Evolutionary conservation across 2,329 filamentous ascomycete genomes (phyloP).

Genomic region (Ceratocystis papillata): DNA sequence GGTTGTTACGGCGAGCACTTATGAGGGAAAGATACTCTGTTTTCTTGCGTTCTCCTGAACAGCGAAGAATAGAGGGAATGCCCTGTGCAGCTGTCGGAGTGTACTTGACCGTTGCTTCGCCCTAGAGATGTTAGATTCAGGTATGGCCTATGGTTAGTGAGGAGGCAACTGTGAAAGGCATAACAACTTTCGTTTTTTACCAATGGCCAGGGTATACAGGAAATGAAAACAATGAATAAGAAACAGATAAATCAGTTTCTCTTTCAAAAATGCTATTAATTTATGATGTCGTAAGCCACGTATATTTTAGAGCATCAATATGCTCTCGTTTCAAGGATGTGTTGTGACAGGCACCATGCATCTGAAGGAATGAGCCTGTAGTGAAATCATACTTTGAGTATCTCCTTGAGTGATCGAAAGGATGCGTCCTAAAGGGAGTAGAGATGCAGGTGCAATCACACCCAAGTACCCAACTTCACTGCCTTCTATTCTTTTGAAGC

Average conservation of each 20-base stretch:
- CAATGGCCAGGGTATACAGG: slow-evolving; percentile 8
- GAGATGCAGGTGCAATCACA: slow-evolving; percentile 7
- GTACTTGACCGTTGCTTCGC: slow-evolving; percentile 82
- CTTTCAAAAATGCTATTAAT: background rate
- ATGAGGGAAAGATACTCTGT: slow-evolving; percentile 99
- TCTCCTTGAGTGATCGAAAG: background rate
- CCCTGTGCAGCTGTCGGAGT: slow-evolving; percentile 81
- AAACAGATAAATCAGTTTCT: background rate
- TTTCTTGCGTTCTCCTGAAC: slow-evolving; percentile 26
- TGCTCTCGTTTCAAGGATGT: no score
- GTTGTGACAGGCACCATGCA: background rate
- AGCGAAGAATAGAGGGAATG: slow-evolving; percentile 65
- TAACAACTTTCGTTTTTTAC: slow-evolving; percentile 16
- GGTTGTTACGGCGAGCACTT: slow-evolving; percentile 59
- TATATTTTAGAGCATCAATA: background rate
- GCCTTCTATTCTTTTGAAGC: background rate
- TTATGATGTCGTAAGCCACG: background rate
- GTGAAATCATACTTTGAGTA: background rate
- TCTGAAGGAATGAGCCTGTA: background rate
- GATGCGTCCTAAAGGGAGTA: slow-evolving; percentile 2
- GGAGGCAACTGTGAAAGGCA: background rate
- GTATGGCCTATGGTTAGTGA: background rate
- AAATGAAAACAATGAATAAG: slow-evolving; percentile 12
- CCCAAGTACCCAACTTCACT: background rate
- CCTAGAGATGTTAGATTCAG: slow-evolving; percentile 26